Percentiles rank a stretch among this genome's conserved stretches.
phyloP scores from a whole-genome alignment of 2,329 filamentous ascomycete genomes.

The Hypoxylon sp. region DNA sequence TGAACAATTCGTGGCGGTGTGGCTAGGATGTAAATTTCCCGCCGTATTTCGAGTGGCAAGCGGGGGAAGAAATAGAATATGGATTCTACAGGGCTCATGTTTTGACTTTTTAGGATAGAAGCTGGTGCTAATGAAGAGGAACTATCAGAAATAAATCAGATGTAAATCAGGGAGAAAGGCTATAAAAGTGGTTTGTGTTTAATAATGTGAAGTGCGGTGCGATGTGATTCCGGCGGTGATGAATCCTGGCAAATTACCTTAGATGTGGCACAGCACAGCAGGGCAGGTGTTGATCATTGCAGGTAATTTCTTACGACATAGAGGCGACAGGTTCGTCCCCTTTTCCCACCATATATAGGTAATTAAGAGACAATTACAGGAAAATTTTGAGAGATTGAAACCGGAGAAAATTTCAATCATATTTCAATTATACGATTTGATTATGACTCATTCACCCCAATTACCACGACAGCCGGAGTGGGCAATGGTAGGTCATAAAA shows the following conservation, averaged over 20 bases:
- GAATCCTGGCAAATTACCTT: background rate
- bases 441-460: background rate
- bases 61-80: constrained; percentile 19
- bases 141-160: background rate
- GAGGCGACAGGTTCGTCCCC: no score
- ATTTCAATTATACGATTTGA: background rate
- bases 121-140: background rate
- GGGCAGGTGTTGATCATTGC: background rate
- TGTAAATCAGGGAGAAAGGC: background rate
- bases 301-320: no score
- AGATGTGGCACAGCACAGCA: background rate
- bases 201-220: background rate
- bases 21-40: constrained; percentile 27
- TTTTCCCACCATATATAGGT: background rate
- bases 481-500: background rate
- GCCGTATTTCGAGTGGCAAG: constrained; percentile 26
- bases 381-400: background rate
- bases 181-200: background rate
- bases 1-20: constrained; percentile 31
- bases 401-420: no score
- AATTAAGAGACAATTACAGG: background rate
- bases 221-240: background rate
- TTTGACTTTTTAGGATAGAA: background rate
- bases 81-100: background rate
- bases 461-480: background rate